These are phyloP conservation scores for Eucalyptus tenuipes DNA, from an alignment of 345 rosid species.

Conservation along the genomic window DNA sequence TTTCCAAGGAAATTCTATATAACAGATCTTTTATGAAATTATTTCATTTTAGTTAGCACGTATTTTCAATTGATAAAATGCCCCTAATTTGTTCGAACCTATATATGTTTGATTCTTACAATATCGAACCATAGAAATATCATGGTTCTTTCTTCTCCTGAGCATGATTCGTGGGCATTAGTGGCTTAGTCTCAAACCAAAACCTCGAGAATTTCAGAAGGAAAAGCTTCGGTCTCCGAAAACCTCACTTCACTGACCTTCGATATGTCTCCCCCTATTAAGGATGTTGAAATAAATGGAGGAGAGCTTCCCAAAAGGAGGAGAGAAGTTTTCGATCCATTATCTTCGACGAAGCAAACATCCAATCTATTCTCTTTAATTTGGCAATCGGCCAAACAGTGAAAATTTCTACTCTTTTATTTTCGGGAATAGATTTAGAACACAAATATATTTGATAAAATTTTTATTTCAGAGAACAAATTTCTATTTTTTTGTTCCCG, in stretches of 20 bases:
- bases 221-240: neutral
- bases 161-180: neutral
- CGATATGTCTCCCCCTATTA: neutral
- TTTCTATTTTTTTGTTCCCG: too few relatives aligned
- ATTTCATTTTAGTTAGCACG: too few relatives aligned
- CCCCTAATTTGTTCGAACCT: neutral
- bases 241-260: neutral
- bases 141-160: neutral
- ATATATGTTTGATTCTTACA: too few relatives aligned
- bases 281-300: neutral
- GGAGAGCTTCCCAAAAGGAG: neutral
- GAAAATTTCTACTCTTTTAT: too few relatives aligned
- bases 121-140: neutral
- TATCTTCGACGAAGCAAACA: neutral
- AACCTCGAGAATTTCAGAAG: neutral
- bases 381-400: too few relatives aligned
- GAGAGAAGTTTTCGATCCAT: neutral
- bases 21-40: too few relatives aligned
- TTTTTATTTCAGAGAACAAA: too few relatives aligned
- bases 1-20: too few relatives aligned
- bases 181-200: too few relatives aligned
- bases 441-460: rapidly evolving
- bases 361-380: neutral
- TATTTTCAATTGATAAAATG: neutral
- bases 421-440: rapidly evolving